These are phyloP conservation scores for Nakaseomyces sp. DNA, from an alignment of 1,139 yeast species.

Conservation along the genomic window DNA sequence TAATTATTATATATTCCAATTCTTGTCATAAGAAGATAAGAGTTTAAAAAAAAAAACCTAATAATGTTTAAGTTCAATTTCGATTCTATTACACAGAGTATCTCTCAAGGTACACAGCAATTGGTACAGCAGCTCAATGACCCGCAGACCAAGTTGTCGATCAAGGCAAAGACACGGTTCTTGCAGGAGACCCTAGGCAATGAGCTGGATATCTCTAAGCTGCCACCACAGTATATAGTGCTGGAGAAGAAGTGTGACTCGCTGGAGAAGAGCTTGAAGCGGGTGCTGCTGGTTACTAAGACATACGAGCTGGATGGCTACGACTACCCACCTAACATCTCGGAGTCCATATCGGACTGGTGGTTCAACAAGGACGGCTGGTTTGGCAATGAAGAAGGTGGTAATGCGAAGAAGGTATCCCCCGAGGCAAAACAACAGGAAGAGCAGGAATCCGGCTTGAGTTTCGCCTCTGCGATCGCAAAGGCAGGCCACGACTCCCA, in stretches of 20 bases:
- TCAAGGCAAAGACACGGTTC: slow-evolving; percentile 27
- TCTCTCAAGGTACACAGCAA: slow-evolving; percentile 3
- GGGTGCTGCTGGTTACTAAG: slow-evolving; percentile 49
- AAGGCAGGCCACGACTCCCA: slow-evolving; percentile 38
- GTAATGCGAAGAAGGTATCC: not conserved
- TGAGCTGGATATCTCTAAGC: slow-evolving; percentile 58
- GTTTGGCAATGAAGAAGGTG: slow-evolving; percentile 11
- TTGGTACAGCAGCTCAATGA: slow-evolving; percentile 16
- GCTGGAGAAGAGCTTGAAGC: slow-evolving; percentile 50
- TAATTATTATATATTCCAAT: no score
- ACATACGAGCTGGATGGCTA: slow-evolving; percentile 54
- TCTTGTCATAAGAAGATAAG: no score
- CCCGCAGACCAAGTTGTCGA: slow-evolving; percentile 25
- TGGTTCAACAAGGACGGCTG: slow-evolving; percentile 34
- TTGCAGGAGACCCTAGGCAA: slow-evolving; percentile 65
- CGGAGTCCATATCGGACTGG: slow-evolving; percentile 51
- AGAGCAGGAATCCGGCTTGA: slow-evolving; percentile 10
- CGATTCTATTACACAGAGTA: slow-evolving; percentile 1
- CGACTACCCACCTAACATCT: slow-evolving; percentile 66
- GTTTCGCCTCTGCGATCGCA: slow-evolving; percentile 41
- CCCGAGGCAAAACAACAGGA: slow-evolving; percentile 5
- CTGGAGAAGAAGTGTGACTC: slow-evolving; percentile 61
- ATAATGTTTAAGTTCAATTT: slow-evolving; percentile 1
- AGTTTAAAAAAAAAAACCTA: no score
- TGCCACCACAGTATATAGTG: slow-evolving; percentile 63